These are phyloP conservation scores for Fragilaria crotonensis DNA, from an alignment of 108 stramenopile genomes.

Conservation along the genomic window DNA sequence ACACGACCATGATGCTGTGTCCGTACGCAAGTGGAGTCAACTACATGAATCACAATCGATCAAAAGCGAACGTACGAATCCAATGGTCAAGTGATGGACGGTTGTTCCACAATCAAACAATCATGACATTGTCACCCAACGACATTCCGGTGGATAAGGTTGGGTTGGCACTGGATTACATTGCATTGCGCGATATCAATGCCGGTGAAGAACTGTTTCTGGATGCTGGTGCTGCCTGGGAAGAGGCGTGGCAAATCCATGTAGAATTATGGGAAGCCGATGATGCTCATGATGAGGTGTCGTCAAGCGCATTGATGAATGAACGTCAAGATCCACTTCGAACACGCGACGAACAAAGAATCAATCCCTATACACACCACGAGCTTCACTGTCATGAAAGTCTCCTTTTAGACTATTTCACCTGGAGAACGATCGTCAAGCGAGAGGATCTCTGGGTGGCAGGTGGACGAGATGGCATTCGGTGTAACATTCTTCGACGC, in stretches of 20 bases:
- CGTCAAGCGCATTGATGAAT: too few species aligned
- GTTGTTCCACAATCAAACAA: constrained; percentile 29
- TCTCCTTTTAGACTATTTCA: neutral
- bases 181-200: constrained; percentile 66
- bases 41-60: constrained; percentile 64
- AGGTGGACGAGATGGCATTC: neutral
- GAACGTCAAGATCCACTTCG: neutral
- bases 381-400: constrained; percentile 19
- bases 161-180: constrained; percentile 58
- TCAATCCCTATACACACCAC: constrained; percentile 38
- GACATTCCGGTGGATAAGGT: neutral
- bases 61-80: constrained; percentile 52
- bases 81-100: constrained; percentile 42
- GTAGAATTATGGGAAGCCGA: neutral
- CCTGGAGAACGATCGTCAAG: neutral
- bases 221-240: constrained; percentile 69
- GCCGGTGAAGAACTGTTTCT: constrained; percentile 69
- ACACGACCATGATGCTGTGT: constrained; percentile 53
- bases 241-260: constrained; percentile 60
- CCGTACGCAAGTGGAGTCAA: constrained; percentile 57
- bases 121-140: neutral
- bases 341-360: neutral
- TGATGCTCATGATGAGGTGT: neutral
- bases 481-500: neutral
- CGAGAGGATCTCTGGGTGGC: neutral